Conservation (phyloP, 192 early-diverging fungal species). For the Entrophospora sp. region DNA sequence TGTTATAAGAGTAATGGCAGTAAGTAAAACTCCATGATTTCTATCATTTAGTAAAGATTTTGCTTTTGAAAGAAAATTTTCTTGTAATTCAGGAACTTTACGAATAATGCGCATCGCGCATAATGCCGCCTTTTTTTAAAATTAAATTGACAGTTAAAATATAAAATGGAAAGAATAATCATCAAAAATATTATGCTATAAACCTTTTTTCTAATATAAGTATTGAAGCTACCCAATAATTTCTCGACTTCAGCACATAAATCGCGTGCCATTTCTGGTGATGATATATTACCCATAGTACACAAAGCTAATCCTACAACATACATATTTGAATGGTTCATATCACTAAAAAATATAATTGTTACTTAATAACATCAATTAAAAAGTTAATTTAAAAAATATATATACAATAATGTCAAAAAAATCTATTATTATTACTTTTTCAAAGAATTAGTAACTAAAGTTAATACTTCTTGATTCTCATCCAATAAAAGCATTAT, state of each 20-base stretch:
- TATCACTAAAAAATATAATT: constrained; percentile 55
- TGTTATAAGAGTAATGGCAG: constrained; percentile 78
- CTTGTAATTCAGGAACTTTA: constrained; percentile 86
- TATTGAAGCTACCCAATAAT: constrained; percentile 80
- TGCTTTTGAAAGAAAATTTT: constrained; percentile 69
- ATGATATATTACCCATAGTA: constrained; percentile 95
- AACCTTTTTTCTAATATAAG: constrained; percentile 96
- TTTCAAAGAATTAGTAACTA: constrained; percentile 97
- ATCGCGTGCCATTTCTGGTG: constrained; percentile 91
- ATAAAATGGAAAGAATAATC: not conserved
- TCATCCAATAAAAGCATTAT: constrained; percentile 97
- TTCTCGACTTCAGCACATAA: constrained; percentile 89
- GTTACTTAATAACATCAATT: too few species aligned
- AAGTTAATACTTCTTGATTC: constrained; percentile 92
- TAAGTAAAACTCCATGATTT: constrained; percentile 92
- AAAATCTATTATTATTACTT: too few species aligned
- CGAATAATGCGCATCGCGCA: constrained; percentile 86
- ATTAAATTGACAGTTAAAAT: not conserved
- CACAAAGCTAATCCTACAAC: constrained; percentile 95
- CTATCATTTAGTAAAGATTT: constrained; percentile 78
- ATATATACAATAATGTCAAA: not conserved
- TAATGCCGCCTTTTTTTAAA: constrained; percentile 65
- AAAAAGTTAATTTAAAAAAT: not conserved
- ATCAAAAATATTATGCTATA: not conserved
- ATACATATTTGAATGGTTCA: constrained; percentile 94